Evolutionary conservation across 2,329 filamentous ascomycete species (phyloP).

Genomic region (Stachybotrys elegans): DNA sequence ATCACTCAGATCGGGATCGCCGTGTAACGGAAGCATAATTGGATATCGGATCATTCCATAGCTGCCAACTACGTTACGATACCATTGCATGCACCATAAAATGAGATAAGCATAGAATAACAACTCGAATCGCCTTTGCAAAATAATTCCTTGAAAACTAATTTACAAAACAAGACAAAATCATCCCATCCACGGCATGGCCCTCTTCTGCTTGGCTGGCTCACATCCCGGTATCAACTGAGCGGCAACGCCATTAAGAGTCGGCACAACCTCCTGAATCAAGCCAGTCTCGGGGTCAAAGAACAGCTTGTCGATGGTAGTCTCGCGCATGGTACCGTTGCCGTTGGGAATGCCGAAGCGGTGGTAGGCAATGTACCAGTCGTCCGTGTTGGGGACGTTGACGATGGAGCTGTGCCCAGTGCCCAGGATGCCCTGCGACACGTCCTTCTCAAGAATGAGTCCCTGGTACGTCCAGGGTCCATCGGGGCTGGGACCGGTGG

Average conservation of each 20-base stretch:
- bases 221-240: constrained; percentile 6
- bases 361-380: constrained; percentile 43
- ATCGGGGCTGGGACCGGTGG: constrained; percentile 25
- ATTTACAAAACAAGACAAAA: too few species aligned
- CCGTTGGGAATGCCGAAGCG: constrained; percentile 36
- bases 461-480: constrained; percentile 38
- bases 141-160: too few species aligned
- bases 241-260: constrained; percentile 9
- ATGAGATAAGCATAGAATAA: too few species aligned
- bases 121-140: too few species aligned
- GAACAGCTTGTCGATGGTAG: constrained; percentile 31
- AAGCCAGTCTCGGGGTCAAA: constrained; percentile 31
- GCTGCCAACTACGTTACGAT: too few species aligned
- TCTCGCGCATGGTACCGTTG: constrained; percentile 34
- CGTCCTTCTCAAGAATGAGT: constrained; percentile 33
- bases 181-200: too few species aligned
- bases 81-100: too few species aligned
- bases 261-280: constrained; percentile 27
- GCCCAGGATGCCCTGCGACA: constrained; percentile 31
- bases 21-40: too few species aligned
- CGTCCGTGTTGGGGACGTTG: constrained; percentile 35
- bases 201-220: neutral
- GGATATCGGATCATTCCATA: too few species aligned
- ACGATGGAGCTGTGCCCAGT: constrained; percentile 37
- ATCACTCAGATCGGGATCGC: too few species aligned